Conservation (phyloP, 73 alveolate species). For the Tetrahymena thermophila region DNA sequence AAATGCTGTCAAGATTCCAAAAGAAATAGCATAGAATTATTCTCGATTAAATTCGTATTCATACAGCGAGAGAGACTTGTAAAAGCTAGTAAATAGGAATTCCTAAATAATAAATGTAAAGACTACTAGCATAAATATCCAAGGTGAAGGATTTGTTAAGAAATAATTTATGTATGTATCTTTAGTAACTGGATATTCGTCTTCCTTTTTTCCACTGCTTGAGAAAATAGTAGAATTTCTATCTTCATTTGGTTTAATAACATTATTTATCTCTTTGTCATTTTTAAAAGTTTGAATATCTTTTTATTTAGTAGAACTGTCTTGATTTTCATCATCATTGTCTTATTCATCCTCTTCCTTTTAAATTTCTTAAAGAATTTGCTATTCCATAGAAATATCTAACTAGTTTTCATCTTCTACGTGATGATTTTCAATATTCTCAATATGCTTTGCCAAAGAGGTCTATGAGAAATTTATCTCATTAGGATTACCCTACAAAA, state of each 20-base stretch:
- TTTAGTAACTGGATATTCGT: conserved; percentile 12
- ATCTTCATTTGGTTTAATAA: background rate
- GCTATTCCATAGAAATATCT: background rate
- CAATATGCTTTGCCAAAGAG: background rate
- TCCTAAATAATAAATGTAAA: background rate
- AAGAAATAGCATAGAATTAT: background rate
- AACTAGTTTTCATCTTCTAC: background rate
- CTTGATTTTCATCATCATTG: background rate
- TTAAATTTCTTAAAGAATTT: background rate
- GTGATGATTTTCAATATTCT: background rate
- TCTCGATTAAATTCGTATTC: background rate
- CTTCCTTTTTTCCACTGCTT: background rate
- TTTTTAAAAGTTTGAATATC: background rate
- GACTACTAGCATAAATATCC: conserved; percentile 14
- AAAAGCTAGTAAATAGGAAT: conserved; percentile 23
- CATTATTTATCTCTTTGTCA: background rate
- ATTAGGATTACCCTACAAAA: background rate
- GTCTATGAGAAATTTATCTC: background rate
- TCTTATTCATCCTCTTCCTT: background rate
- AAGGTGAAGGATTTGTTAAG: conserved; percentile 10
- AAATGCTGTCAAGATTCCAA: background rate
- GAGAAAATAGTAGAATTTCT: background rate
- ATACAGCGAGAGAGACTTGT: conserved; percentile 23
- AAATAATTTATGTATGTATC: conserved; percentile 29
- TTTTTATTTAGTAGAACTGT: background rate